Evolutionary conservation across 176 grass and related monocot genomes (phyloP).

Genomic region (Aegilops bicornis): DNA sequence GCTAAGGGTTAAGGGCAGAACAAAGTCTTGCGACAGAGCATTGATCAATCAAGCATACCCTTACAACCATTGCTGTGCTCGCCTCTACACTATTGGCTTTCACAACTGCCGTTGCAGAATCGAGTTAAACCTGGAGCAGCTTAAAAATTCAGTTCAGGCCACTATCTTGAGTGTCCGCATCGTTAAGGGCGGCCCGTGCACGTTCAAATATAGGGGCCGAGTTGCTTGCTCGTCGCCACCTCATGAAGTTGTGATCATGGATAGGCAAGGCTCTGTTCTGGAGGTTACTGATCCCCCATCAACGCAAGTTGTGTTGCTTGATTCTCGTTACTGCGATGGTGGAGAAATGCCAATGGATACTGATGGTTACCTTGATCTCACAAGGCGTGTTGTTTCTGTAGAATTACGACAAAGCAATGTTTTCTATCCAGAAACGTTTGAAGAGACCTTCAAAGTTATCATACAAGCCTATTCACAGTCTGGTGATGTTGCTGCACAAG

Average conservation of each 20-base stretch:
- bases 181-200: not conserved
- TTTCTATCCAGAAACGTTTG: not conserved
- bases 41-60: not conserved
- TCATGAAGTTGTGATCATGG: not conserved
- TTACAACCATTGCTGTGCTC: not conserved
- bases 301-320: not conserved
- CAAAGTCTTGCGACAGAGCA: not conserved
- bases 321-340: not conserved
- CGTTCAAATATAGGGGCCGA: not conserved
- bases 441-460: not conserved
- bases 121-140: not conserved
- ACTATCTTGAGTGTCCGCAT: not conserved
- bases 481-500: not conserved
- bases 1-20: not conserved
- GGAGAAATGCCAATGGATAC: not conserved
- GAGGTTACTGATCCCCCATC: not conserved
- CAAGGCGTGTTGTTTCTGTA: not conserved
- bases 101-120: not conserved
- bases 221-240: not conserved
- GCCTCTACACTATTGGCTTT: not conserved
- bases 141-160: not conserved
- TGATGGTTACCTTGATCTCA: not conserved
- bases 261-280: not conserved
- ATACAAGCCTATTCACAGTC: not conserved
- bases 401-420: not conserved